Conservation (phyloP, 768 basidiomycete species). For the Suillus clintonianus region DNA sequence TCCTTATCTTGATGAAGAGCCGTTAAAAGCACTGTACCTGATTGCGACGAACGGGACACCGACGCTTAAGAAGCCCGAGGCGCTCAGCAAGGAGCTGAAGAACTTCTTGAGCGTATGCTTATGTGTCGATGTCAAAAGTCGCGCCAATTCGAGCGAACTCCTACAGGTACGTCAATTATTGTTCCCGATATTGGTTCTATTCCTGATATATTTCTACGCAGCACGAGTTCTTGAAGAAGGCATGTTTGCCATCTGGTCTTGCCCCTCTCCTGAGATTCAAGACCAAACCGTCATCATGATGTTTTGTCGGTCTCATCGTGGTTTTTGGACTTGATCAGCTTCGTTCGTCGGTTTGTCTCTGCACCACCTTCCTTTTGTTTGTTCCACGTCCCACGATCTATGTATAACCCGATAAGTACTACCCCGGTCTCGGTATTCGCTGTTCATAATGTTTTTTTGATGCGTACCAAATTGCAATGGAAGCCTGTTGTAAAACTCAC, state of each 20-base stretch:
- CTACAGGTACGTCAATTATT: slow-evolving; percentile 60
- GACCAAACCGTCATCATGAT: slow-evolving; percentile 52
- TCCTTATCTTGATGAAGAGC: slow-evolving; percentile 94
- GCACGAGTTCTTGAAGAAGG: slow-evolving; percentile 94
- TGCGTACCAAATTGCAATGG: slow-evolving; percentile 11
- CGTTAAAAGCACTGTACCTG: slow-evolving; percentile 89
- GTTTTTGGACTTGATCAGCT: slow-evolving; percentile 3
- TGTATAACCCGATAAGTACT: slow-evolving; percentile 13
- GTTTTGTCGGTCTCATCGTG: background rate
- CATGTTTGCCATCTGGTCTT: slow-evolving; percentile 79
- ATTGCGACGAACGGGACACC: slow-evolving; percentile 99
- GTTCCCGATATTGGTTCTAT: background rate
- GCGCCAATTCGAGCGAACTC: slow-evolving; percentile 87
- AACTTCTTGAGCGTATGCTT: slow-evolving; percentile 96
- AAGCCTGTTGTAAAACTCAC: slow-evolving; percentile 23
- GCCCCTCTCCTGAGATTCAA: slow-evolving; percentile 85
- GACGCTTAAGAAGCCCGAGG: slow-evolving; percentile 94
- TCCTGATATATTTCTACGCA: slow-evolving; percentile 33
- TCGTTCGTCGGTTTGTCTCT: slow-evolving; percentile 2
- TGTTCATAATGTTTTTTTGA: slow-evolving; percentile 14
- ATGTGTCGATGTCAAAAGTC: slow-evolving; percentile 93
- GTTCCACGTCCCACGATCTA: slow-evolving; percentile 4
- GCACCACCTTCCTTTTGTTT: slow-evolving; percentile 6
- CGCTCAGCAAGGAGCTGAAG: slow-evolving; percentile 89
- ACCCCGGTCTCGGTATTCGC: slow-evolving; percentile 8